Evolutionary conservation across 352 stramenopile genomes (phyloP), one percentile per base, ranked within the genome.

Genomic region (Pythium myriotylum): DNA sequence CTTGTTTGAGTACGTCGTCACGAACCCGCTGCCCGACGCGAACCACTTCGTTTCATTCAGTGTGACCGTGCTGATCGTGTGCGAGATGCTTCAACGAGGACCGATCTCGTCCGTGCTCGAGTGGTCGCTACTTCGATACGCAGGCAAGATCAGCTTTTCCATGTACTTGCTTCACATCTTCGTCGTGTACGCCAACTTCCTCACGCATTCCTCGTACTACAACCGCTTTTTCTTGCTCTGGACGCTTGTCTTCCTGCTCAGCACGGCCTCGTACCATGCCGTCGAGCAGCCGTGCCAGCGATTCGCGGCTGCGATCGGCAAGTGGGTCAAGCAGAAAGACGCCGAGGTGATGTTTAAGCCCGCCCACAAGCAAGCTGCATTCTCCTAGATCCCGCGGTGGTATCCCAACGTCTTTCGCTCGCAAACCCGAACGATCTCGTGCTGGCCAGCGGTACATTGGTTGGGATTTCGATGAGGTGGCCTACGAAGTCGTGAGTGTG

Each of bases 131-230:
- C 29, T 79, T 1, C 58, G 54, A 4, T 82, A 67, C 52, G 72
- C 62, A 27, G 73, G 73, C 27, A 79, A 82, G 61, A 66, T 82
- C 60, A 79, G 70, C 42, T 82, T 72, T 53, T 82, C 73, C 0
- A 70, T 79, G 47, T 81, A 81, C 35, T 35, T 81, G 42, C 59
- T 81, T 16, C 73, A 81, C 60, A 68, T 32, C 22, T 81, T 75
- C 42, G 57, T 79, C n/a, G 45, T 79, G 12, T 75, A 67, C 56
- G 52, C 16, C 10, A 1, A 27, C 13, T 54, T 10, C 19, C 19
- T 66, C 16, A 16, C 24, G 2, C 16, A 14, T 0, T 0, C 27
- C 16, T 4, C 37, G 41, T 66, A 37, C 50, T 59, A 60, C 49
- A 40, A 66, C 32, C 29, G 23, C 0, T 41, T 60, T 17, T 22